These are phyloP conservation scores for Gracilaria domingensis DNA, from an alignment of 23 red algal genomes.

Conservation along the genomic window DNA sequence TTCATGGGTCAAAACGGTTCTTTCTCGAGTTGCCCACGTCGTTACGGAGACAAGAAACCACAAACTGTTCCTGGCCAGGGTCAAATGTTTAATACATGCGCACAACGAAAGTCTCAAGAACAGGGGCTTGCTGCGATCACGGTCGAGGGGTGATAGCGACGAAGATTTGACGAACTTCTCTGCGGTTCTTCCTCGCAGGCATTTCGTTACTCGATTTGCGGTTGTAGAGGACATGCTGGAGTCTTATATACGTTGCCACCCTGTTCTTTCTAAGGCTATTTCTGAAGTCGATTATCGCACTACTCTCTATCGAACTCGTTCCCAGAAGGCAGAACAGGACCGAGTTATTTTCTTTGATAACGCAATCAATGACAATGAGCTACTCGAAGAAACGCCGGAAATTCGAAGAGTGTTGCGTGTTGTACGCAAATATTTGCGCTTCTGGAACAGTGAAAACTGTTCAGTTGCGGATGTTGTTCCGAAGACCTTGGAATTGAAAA, in stretches of 20 bases:
- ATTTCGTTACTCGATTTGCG: too few relatives aligned
- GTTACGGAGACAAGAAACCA: too few relatives aligned
- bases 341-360: constrained; percentile 16
- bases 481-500: constrained; percentile 4
- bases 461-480: constrained; percentile 5
- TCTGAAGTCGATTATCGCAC: too few relatives aligned
- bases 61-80: too few relatives aligned
- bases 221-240: too few relatives aligned
- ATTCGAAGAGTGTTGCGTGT: constrained; percentile 8
- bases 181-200: too few relatives aligned
- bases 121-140: not conserved
- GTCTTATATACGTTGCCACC: too few relatives aligned
- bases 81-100: not conserved
- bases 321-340: not conserved
- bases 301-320: too few relatives aligned
- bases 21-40: too few relatives aligned
- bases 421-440: not conserved
- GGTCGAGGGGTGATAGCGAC: not conserved
- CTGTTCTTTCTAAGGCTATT: too few relatives aligned
- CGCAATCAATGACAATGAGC: too few relatives aligned
- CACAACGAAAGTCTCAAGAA: constrained; percentile 13
- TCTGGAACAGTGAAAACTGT: not conserved
- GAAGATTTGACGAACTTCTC: too few relatives aligned
- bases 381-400: not conserved
- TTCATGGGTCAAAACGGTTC: constrained; percentile 16